These are phyloP conservation scores for Aristolochia contorta DNA, from an alignment of 164 flowering plant genomes.

Conservation along the genomic window DNA sequence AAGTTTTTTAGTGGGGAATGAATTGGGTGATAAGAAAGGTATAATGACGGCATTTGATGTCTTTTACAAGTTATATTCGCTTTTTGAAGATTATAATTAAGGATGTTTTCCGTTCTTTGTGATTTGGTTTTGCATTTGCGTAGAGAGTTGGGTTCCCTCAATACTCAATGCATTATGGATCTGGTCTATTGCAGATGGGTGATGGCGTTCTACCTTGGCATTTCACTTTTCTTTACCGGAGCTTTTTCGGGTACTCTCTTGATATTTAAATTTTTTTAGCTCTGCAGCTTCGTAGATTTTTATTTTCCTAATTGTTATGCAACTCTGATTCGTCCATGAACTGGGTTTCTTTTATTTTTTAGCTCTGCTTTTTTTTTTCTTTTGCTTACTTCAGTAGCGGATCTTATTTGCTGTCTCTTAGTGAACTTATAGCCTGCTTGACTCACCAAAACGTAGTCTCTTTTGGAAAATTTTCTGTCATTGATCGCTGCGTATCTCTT, in stretches of 20 bases:
- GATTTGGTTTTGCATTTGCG: not conserved
- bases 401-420: too few relatives aligned
- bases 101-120: not conserved
- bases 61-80: not conserved
- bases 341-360: too few relatives aligned
- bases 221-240: conserved; percentile 26
- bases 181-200: conserved; percentile 42
- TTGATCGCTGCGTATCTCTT: too few relatives aligned
- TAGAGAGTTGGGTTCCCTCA: not conserved
- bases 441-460: too few relatives aligned
- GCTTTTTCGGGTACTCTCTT: conserved; percentile 33
- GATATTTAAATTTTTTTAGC: not conserved
- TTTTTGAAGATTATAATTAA: conserved; percentile 1
- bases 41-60: conserved; percentile 11
- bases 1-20: conserved; percentile 29
- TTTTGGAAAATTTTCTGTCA: too few relatives aligned
- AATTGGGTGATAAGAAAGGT: conserved; percentile 33
- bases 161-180: conserved; percentile 37
- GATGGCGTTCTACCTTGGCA: conserved; percentile 29
- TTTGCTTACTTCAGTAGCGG: too few relatives aligned
- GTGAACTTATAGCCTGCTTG: too few relatives aligned
- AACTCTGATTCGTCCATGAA: too few relatives aligned
- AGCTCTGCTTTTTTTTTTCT: too few relatives aligned
- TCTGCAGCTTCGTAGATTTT: too few relatives aligned
- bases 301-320: too few relatives aligned